Evolutionary conservation across 768 basidiomycete species (phyloP).

Genomic region (Lactifluus piperatus): DNA sequence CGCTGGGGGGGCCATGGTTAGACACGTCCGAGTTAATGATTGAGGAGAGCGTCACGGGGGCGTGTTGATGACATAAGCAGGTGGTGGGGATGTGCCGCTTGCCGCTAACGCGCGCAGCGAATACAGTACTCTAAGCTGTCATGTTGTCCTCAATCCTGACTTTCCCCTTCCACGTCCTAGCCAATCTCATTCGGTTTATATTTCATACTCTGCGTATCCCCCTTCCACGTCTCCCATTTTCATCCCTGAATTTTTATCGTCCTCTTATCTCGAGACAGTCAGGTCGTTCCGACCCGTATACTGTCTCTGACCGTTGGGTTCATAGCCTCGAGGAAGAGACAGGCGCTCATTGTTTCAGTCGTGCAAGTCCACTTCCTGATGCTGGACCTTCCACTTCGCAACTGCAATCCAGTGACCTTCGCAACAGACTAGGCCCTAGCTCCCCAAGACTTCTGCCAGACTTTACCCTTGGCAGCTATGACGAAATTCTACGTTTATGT

Average conservation of each 20-base stretch:
- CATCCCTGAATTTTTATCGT: constrained; percentile 39
- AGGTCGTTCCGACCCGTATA: constrained; percentile 34
- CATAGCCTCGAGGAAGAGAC: constrained; percentile 79
- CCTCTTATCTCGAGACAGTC: constrained; percentile 27
- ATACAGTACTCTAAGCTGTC: neutral
- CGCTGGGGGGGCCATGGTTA: constrained; percentile 32
- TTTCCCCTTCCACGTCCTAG: constrained; percentile 52
- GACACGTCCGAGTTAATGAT: no score
- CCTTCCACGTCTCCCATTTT: constrained; percentile 43
- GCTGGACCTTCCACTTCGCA: constrained; percentile 38
- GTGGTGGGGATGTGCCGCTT: no score
- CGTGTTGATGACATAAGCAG: constrained; percentile 9
- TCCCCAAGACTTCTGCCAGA: constrained; percentile 61
- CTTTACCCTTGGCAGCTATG: constrained; percentile 75
- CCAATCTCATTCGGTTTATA: constrained; percentile 53
- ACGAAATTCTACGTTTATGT: constrained; percentile 62
- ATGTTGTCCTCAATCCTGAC: constrained; percentile 35
- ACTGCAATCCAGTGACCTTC: constrained; percentile 28
- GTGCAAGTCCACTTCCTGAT: constrained; percentile 27
- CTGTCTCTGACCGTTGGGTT: constrained; percentile 68
- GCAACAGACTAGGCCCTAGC: constrained; percentile 21
- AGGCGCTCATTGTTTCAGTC: constrained; percentile 55
- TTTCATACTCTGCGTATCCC: constrained; percentile 62
- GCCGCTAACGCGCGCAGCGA: no score
- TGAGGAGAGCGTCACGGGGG: constrained; percentile 17